Evolutionary conservation across 768 basidiomycete genomes (phyloP).

Genomic region (Phaeotremella skinneri): DNA sequence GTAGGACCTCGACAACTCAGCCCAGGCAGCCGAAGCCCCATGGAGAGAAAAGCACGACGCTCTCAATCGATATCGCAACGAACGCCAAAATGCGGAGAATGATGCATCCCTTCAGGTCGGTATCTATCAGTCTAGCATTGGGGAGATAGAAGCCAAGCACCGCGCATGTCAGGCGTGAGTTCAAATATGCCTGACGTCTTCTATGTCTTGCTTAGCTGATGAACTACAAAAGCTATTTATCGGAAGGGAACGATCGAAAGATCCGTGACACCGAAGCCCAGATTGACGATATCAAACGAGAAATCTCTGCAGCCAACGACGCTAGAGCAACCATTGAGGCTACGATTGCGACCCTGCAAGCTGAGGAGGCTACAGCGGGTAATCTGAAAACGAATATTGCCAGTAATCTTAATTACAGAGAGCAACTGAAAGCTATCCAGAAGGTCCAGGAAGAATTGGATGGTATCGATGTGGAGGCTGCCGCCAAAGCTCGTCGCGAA

Average conservation of each 20-base stretch:
- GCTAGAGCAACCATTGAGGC: conserved; percentile 49
- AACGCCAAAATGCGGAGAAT: conserved; percentile 38
- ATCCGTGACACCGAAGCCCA: conserved; percentile 62
- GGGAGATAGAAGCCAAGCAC: conserved; percentile 40
- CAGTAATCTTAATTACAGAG: conserved; percentile 78
- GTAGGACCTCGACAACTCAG: conserved; percentile 39
- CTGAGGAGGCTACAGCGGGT: conserved; percentile 59
- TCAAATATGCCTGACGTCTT: background rate
- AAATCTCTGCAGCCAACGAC: conserved; percentile 55
- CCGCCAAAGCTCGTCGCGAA: conserved; percentile 74
- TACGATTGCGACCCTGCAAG: conserved; percentile 63
- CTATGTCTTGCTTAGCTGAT: background rate
- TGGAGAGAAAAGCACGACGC: conserved; percentile 44
- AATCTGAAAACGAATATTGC: conserved; percentile 51
- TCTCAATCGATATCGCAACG: conserved; percentile 31
- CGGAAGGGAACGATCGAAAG: conserved; percentile 63
- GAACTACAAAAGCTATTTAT: conserved; percentile 62
- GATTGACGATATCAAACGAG: conserved; percentile 57
- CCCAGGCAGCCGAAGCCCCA: conserved; percentile 41
- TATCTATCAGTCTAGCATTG: conserved; percentile 38
- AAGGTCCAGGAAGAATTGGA: conserved; percentile 70
- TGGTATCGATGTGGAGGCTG: conserved; percentile 75
- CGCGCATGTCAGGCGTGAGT: conserved; percentile 43
- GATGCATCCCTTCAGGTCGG: conserved; percentile 42
- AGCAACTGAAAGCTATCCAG: conserved; percentile 65